Evolutionary conservation across 1,284 basidiomycete species (phyloP), one percentile per base, ranked within the genome.

Genomic region (Boletus sp.): DNA sequence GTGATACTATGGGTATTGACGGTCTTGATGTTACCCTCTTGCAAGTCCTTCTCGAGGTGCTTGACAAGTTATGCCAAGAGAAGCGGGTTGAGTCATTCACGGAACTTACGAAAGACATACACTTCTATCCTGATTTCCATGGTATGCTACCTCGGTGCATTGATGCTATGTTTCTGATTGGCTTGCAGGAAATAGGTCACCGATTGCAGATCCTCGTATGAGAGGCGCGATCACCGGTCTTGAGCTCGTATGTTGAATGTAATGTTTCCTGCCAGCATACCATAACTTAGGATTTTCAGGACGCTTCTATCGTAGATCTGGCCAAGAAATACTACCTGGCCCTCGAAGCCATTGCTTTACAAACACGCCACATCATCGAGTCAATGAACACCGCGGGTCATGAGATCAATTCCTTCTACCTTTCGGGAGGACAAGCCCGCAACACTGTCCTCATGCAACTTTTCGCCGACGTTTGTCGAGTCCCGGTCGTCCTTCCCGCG

Each of bases 291-390:
- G 5, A 10, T 35, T 47, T 54, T 47, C 67, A 87, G 86, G 93
- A 97, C 71, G 82, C 85, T 66, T 83, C 86, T 43, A 80, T 97
- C 28, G 76, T 80, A 55, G 95, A 98, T 74, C 87, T 99, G 49
- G 93, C 95, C 8, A 87, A 89, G 64, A 93, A 93, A 73, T 98
- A 97, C 79, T 89, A 94, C 69, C 86, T 95, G 52, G 93, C 96
- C 0, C 87, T 98, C 52, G 95, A 98, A 79, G 89, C 95, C 14
- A 97, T 99, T 75, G 93, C 95, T 9, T 85, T 98, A 25, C 97
- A 98, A 76, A 98, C 95, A 16, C 83, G 93, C 6, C 97, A 98
- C 77, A 98, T 99, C 74, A 82, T 99, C 59, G 93, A 96, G 71
- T 85, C 88, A 68, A 93, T 99, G 86, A 98, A 98, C 77, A 76